Conservation (phyloP, 805 yeast genomes). For the Wickerhamiella vanderwaltii region DNA sequence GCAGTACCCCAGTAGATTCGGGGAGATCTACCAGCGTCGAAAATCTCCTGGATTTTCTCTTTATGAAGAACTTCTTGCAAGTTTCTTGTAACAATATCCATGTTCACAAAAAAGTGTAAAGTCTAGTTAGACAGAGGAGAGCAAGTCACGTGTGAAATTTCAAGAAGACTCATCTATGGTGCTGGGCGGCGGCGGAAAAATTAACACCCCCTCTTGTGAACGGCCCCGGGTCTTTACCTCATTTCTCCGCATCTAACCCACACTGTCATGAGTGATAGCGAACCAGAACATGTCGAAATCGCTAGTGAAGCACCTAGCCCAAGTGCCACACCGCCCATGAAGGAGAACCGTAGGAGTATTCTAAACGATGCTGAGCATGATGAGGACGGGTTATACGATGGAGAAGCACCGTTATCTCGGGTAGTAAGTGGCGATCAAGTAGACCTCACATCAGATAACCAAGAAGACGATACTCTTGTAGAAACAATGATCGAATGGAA, state of each 20-base stretch:
- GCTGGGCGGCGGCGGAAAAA: too few species aligned
- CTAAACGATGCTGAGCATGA: slow-evolving; percentile 2
- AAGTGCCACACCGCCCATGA: slow-evolving; percentile 2
- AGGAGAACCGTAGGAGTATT: slow-evolving; percentile 1
- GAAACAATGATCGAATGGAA: slow-evolving; percentile 46
- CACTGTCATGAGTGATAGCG: slow-evolving; percentile 8
- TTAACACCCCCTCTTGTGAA: too few species aligned
- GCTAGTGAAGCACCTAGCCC: slow-evolving; percentile 8
- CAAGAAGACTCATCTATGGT: too few species aligned
- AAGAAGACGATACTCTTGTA: slow-evolving; percentile 16
- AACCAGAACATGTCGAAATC: slow-evolving; percentile 12
- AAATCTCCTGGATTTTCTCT: slow-evolving; percentile 75
- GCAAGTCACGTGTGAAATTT: too few species aligned
- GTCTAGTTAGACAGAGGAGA: too few species aligned
- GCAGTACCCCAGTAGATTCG: slow-evolving; percentile 98
- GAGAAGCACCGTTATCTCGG: slow-evolving; percentile 20
- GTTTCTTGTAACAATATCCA: slow-evolving; percentile 64
- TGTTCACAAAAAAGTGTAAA: too few species aligned
- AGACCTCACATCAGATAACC: slow-evolving; percentile 15
- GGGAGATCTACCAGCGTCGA: slow-evolving; percentile 68
- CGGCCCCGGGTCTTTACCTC: too few species aligned
- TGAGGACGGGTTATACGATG: slow-evolving; percentile 17
- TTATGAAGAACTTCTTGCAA: slow-evolving; percentile 86
- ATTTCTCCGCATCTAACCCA: too few species aligned
- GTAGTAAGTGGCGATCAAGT: slow-evolving; percentile 25